Evolutionary conservation across 78 protist genomes (phyloP), one percentile per base, ranked within the genome.

Genomic region (Dictyostelium capitatum): DNA sequence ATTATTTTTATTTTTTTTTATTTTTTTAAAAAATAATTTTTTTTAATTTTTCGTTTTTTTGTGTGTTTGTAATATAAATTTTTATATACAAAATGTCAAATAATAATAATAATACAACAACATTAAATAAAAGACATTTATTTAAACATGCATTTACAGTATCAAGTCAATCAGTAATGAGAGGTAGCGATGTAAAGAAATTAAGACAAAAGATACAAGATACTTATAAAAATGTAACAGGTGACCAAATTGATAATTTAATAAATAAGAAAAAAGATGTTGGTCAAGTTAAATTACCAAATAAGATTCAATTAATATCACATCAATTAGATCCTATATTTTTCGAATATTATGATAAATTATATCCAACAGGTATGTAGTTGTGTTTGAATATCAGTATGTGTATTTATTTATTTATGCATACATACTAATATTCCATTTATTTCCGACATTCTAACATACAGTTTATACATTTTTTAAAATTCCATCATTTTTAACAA

Each of bases 301-400:
- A 75, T 59, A 50, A 82, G 43, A 62, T n/a, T 43, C 19, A 19
- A 23, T 15, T 85, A 11, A 73, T 73, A 57, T 59, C 82, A 19
- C 92, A 85, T 37, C 43, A 37, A 65, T 47, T 53, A 19, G 77
- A 85, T 48, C 92, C 92, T 10, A 43, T 85, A 14, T 54, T 85
- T 10, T 85, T 85, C 51, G 92, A 85, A 75, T 75, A 25, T 54
- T 14, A 54, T 41, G 62, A 72, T 85, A 9, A 23, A 59, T 6
- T 85, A 0, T 75, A 75, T 46, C 92, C 92, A 23, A 47, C 92
- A 46, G 64, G 92, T 85, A 75, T 41, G 69, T 84, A 19, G 4
- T 43, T 14, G 2, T 32, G n/a, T n/a, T n/a, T n/a, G n/a, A n/a
- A n/a, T n/a, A n/a, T n/a, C n/a, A n/a, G n/a, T n/a, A n/a, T n/a